These are phyloP conservation scores for Daldinia childiae DNA, from an alignment of 495 filamentous ascomycete species.

Conservation along the genomic window DNA sequence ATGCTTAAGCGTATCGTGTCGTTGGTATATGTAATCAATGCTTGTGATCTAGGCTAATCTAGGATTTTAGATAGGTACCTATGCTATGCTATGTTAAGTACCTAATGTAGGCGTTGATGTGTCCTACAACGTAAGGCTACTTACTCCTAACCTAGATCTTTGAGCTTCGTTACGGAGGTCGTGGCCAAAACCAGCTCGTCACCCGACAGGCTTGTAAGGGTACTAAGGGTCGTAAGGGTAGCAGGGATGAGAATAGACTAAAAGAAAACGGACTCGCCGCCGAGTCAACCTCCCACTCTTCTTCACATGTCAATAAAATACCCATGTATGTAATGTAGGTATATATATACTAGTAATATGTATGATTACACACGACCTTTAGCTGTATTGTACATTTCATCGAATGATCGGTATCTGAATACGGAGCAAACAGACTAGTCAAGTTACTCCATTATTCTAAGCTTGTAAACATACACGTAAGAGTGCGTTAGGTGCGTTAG, in stretches of 20 bases:
- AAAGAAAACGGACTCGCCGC: slow-evolving; percentile 19
- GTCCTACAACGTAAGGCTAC: neutral
- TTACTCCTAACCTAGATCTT: neutral
- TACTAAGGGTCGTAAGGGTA: slow-evolving; percentile 10
- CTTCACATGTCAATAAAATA: slow-evolving; percentile 38
- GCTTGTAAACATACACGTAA: neutral
- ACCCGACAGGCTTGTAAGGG: slow-evolving; percentile 13
- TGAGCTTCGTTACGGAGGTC: neutral
- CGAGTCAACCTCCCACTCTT: slow-evolving; percentile 10
- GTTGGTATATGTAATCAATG: neutral
- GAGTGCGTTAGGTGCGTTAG: neutral
- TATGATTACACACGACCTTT: slow-evolving; percentile 4
- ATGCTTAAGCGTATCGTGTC: neutral
- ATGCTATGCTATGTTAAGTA: no score
- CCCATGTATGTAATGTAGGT: neutral
- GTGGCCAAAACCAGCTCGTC: slow-evolving; percentile 8
- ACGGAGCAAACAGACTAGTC: slow-evolving; percentile 34
- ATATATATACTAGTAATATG: neutral
- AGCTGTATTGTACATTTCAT: slow-evolving; percentile 29
- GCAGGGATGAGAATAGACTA: slow-evolving; percentile 16
- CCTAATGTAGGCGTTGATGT: no score
- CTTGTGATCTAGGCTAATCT: neutral
- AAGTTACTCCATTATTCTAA: slow-evolving; percentile 18
- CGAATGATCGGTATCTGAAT: slow-evolving; percentile 24
- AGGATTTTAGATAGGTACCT: neutral